Percentiles rank a stretch among this genome's conserved stretches.
These are phyloP conservation scores for Aspergillus sp. DNA, from an alignment of 2,329 filamentous ascomycete species.

Conservation along the genomic window DNA sequence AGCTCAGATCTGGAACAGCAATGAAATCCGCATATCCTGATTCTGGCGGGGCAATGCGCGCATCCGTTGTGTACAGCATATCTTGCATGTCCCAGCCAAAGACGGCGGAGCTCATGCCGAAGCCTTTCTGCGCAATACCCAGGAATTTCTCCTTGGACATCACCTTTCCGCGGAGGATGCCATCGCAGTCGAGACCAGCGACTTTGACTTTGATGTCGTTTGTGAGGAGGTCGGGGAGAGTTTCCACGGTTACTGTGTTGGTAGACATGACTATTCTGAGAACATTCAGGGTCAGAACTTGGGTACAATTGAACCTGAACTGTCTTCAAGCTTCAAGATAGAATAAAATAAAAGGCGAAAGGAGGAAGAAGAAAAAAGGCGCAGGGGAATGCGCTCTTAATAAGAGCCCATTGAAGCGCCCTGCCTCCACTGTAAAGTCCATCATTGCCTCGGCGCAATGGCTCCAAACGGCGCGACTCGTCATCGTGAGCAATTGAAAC, in stretches of 20 bases:
- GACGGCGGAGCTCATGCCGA: constrained; percentile 90
- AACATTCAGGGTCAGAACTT: no score
- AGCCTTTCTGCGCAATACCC: constrained; percentile 72
- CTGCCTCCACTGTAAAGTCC: no score
- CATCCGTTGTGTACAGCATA: constrained; percentile 77
- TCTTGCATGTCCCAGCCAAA: constrained; percentile 99
- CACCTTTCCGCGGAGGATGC: constrained; percentile 80
- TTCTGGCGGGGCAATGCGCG: constrained; percentile 81
- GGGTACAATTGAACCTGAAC: no score
- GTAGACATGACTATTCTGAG: background rate
- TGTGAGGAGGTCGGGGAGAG: constrained; percentile 62
- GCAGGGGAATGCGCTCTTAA: no score
- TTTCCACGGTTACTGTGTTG: constrained; percentile 49
- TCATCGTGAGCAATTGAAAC: no score
- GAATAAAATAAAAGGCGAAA: no score
- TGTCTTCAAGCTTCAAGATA: no score
- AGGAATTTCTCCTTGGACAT: constrained; percentile 92
- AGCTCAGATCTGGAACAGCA: constrained; percentile 72
- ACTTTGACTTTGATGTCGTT: constrained; percentile 79
- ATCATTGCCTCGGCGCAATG: no score
- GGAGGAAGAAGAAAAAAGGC: no score
- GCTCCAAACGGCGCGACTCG: no score
- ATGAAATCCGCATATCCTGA: constrained; percentile 86
- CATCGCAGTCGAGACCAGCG: constrained; percentile 81
- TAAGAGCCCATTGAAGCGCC: no score